These are phyloP conservation scores for Chlamydomonas sphaeroides DNA, from an alignment of 139 green algal genomes.

Conservation along the genomic window DNA sequence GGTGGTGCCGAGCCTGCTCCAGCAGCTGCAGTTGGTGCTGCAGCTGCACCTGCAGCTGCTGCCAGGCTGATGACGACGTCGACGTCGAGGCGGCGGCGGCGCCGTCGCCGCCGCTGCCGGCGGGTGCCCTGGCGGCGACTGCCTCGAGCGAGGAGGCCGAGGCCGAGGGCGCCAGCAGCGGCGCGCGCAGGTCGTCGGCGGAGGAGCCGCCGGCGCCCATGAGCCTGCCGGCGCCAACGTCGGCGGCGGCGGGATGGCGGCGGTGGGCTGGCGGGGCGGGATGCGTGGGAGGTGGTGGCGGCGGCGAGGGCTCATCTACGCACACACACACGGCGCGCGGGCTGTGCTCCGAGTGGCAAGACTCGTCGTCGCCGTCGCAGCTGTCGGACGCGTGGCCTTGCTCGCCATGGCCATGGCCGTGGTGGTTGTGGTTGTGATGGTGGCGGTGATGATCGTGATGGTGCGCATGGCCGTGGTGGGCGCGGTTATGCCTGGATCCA, in stretches of 20 bases:
- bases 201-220: background rate
- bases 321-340: constrained; percentile 22
- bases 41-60: background rate
- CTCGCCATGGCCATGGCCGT: background rate
- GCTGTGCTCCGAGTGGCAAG: constrained; percentile 24
- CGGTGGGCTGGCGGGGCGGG: too few species aligned
- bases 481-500: too few species aligned
- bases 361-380: background rate
- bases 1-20: background rate
- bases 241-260: too few species aligned
- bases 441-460: background rate
- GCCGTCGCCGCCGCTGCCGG: background rate
- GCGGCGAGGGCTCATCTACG: background rate
- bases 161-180: too few species aligned
- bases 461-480: background rate
- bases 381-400: background rate
- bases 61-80: too few species aligned
- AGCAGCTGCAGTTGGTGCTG: background rate
- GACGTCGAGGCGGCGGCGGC: background rate
- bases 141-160: too few species aligned
- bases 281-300: too few species aligned
- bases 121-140: too few species aligned
- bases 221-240: background rate
- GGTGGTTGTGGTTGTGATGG: background rate
- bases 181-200: too few species aligned